phyloP scores from a whole-genome alignment of 441 rosid genomes.

The Mallotus repandus region DNA sequence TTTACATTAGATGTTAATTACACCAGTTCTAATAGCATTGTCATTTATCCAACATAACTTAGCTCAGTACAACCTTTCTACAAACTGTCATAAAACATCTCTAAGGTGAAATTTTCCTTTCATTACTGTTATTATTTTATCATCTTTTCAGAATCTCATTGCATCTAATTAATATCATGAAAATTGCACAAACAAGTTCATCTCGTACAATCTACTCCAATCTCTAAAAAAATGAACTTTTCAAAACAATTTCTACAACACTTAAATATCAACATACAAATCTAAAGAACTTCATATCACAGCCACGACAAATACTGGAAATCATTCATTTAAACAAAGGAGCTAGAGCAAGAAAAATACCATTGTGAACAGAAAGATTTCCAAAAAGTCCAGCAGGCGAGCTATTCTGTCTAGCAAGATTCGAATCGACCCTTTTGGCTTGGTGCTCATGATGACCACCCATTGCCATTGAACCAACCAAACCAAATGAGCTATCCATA shows the following conservation, averaged over 20 bases:
- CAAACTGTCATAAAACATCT: neutral
- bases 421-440: conserved; percentile 42
- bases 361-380: conserved; percentile 54
- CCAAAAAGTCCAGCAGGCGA: conserved; percentile 73
- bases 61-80: neutral
- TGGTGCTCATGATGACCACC: conserved; percentile 36
- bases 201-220: neutral
- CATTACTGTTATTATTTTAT: no score
- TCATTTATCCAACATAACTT: no score
- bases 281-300: neutral
- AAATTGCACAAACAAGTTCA: conserved; percentile 1
- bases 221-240: conserved; percentile 1
- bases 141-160: neutral
- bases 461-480: conserved; percentile 33
- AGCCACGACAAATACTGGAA: no score
- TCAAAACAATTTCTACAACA: neutral
- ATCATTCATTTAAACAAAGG: no score
- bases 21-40: no score
- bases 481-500: conserved; percentile 52
- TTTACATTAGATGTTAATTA: no score
- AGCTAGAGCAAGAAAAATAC: conserved; percentile 40
- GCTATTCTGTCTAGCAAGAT: conserved; percentile 69
- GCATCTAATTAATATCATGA: neutral
- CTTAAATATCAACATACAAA: neutral
- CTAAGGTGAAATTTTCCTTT: no score